These are phyloP conservation scores for Penicillium sp. DNA, from an alignment of 2,329 filamentous ascomycete genomes.

Conservation along the genomic window DNA sequence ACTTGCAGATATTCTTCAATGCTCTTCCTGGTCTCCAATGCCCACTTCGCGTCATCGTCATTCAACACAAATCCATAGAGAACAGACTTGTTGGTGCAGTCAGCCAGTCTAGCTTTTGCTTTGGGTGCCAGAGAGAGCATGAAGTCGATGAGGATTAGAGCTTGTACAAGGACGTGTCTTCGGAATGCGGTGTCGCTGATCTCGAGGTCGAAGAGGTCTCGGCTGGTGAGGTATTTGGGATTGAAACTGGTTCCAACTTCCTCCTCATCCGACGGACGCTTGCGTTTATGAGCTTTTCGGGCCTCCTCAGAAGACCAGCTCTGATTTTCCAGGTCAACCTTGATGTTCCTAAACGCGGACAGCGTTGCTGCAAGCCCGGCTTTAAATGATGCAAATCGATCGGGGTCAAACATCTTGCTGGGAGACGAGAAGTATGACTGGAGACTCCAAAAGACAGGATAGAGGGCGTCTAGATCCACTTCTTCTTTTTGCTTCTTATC, in stretches of 20 bases:
- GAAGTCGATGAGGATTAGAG: slow-evolving; percentile 90
- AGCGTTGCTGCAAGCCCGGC: slow-evolving; percentile 58
- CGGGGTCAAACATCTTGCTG: slow-evolving; percentile 67
- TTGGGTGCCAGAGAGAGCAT: slow-evolving; percentile 80
- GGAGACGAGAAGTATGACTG: slow-evolving; percentile 91
- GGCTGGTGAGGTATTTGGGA: slow-evolving; percentile 96
- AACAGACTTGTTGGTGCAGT: slow-evolving; percentile 77
- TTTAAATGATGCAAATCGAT: slow-evolving; percentile 62
- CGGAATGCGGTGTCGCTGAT: slow-evolving; percentile 92
- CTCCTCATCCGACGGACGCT: slow-evolving; percentile 56
- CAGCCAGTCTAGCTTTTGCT: slow-evolving; percentile 70
- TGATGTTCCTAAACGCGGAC: slow-evolving; percentile 67
- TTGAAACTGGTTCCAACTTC: slow-evolving; percentile 75
- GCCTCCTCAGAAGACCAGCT: slow-evolving; percentile 57
- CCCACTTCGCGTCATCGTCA: slow-evolving; percentile 89
- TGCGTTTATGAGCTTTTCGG: slow-evolving; percentile 64
- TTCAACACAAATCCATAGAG: slow-evolving; percentile 72
- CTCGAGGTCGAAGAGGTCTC: slow-evolving; percentile 92
- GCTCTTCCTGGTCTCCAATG: slow-evolving; percentile 64
- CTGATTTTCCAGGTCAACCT: slow-evolving; percentile 63
- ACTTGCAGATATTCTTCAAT: slow-evolving; percentile 80
- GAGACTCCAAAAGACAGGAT: slow-evolving; percentile 88
- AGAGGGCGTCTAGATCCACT: slow-evolving; percentile 67
- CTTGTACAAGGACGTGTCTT: slow-evolving; percentile 89
- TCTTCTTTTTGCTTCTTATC: slow-evolving; percentile 31